A percentile compares a stretch with the other conserved stretches of the same genome.
These are phyloP conservation scores for Symbiodinium pilosum DNA, from an alignment of 73 alveolate species.

Conservation along the genomic window DNA sequence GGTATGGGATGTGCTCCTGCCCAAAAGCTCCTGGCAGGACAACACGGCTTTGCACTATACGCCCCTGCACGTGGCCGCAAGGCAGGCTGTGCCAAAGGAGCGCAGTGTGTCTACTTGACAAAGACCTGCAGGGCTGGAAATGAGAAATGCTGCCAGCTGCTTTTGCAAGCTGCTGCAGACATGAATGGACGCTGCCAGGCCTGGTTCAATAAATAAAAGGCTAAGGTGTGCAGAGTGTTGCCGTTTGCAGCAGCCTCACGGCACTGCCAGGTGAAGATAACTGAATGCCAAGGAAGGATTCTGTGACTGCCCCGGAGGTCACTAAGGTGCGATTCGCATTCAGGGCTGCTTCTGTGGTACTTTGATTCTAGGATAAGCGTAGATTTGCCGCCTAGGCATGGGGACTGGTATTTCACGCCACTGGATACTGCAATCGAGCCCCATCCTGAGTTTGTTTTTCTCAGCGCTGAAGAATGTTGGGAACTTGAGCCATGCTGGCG, in stretches of 20 bases:
- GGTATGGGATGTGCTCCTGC: not conserved
- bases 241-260: no score
- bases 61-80: constrained; percentile 84
- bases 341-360: not conserved
- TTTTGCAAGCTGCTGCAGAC: constrained; percentile 41
- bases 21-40: constrained; percentile 39
- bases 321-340: not conserved
- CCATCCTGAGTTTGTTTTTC: not conserved
- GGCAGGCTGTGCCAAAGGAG: not conserved
- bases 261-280: not conserved
- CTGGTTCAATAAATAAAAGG: not conserved
- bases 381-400: constrained; percentile 36
- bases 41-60: constrained; percentile 57
- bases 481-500: not conserved
- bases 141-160: constrained; percentile 82
- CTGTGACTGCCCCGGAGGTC: not conserved
- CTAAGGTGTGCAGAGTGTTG: not conserved
- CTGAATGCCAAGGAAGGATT: not conserved
- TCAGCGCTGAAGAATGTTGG: not conserved
- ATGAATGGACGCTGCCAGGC: constrained; percentile 16
- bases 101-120: not conserved
- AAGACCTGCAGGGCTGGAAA: constrained; percentile 45
- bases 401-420: constrained; percentile 54
- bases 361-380: no score
- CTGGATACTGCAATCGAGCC: constrained; percentile 61